Base-by-base conservation (phyloP, 495 filamentous ascomycete genomes). In the Cladorrhinum samala region DNA sequence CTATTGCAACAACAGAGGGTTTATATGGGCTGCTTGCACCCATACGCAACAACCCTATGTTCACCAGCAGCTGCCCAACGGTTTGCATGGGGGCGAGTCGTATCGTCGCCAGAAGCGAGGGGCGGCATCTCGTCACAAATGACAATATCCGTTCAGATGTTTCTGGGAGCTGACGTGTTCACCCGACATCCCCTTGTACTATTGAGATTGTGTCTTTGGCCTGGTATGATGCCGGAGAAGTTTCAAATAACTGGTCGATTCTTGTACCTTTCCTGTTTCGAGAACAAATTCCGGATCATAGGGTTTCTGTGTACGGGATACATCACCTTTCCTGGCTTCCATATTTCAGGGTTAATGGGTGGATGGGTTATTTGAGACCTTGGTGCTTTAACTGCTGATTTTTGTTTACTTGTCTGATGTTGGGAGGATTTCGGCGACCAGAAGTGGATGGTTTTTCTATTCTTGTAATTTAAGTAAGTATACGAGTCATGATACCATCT, bases 1-100 rank as follows among this genome's bases (percentile, higher is more conserved):
- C 3, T 16, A 17, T 3, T 59, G 56, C 44, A 14, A 33, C 1
- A 39, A 20, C 6, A 49, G 36, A 2, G 52, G 56, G 18, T 13
- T 19, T 0, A 19, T 17, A 21, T 59, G 39, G 47, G 19, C 39
- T 1, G 53, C 57, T 14, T 60, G 57, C 50, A 21, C 46, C 17
- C 53, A 56, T 21, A 13, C 21, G 11, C 23, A 44, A 2, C 23
- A 38, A 2, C 0, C 14, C 24, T 39, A 40, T 7, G 30, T 11
- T 9, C 53, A 53, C 23, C 21, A 11, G 2, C 13, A 25, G n/a
- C 36, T 36, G 9, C 17, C 16, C 21, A 23, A 20, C 25, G 11
- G 42, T 36, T 42, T 42, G 23, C 25, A 9, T 17, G 19, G 19
- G 3, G 50, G 38, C 37, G 37, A 44, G 9, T 44, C 44, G 5